Evolutionary conservation across 306 rosid species (phyloP).

Genomic region (Prunus padus): DNA sequence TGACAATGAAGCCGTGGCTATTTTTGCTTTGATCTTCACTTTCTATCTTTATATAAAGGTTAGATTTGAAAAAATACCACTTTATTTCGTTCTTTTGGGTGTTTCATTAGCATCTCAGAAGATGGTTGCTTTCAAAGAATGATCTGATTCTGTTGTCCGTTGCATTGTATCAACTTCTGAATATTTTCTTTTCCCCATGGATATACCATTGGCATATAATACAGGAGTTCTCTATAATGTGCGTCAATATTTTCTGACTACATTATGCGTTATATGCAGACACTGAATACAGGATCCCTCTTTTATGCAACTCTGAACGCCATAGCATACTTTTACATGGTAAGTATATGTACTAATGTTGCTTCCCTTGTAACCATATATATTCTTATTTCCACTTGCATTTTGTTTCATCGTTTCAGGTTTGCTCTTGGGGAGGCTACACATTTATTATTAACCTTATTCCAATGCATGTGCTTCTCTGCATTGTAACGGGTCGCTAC

Average conservation of each 20-base stretch:
- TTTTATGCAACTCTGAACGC: slow-evolving; percentile 94
- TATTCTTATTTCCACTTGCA: slow-evolving; percentile 23
- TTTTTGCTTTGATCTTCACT: slow-evolving; percentile 94
- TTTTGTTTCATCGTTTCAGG: slow-evolving; percentile 50
- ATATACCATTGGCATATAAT: slow-evolving; percentile 8
- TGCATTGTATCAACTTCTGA: background rate
- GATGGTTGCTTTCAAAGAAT: background rate
- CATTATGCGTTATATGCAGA: slow-evolving; percentile 47
- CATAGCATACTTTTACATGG: slow-evolving; percentile 98
- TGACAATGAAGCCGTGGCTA: slow-evolving; percentile 99
- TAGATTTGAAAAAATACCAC: slow-evolving; percentile 15
- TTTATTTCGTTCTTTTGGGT: slow-evolving; percentile 6
- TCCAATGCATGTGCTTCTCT: slow-evolving; percentile 97
- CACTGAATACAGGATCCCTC: slow-evolving; percentile 97
- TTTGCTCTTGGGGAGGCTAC: slow-evolving; percentile 99
- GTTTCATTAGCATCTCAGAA: slow-evolving; percentile 12
- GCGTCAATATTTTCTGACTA: slow-evolving; percentile 38
- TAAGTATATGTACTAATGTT: slow-evolving; percentile 33
- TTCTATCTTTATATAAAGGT: slow-evolving; percentile 99
- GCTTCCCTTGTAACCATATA: slow-evolving; percentile 17
- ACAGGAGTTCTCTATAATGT: slow-evolving; percentile 9
- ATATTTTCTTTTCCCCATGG: background rate
- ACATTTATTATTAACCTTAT: slow-evolving; percentile 96
- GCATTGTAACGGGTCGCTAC: slow-evolving; percentile 94
- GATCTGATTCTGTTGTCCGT: background rate